These are phyloP conservation scores for Rhodamnia argentea DNA, from an alignment of 345 rosid species.

Conservation along the genomic window DNA sequence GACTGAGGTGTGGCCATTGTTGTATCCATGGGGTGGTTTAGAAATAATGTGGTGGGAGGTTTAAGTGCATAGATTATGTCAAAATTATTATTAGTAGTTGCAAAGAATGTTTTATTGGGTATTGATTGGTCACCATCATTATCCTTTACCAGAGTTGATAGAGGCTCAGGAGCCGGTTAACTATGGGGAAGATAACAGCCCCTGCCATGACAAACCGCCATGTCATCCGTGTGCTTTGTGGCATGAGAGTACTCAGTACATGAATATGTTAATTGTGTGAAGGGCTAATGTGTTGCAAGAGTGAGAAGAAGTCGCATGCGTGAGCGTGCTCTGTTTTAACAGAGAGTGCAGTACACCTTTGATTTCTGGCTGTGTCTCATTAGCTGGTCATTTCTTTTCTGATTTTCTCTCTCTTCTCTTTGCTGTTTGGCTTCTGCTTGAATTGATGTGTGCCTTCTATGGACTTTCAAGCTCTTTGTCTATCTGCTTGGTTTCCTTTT, in stretches of 20 bases:
- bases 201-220: neutral
- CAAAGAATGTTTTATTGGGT: neutral
- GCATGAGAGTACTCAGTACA: neutral
- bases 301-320: neutral
- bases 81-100: neutral
- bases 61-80: neutral
- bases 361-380: neutral
- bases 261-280: neutral
- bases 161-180: neutral
- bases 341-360: neutral
- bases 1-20: neutral
- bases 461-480: neutral
- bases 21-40: neutral
- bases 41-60: neutral
- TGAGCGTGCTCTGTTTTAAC: neutral
- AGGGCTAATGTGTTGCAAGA: neutral
- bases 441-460: neutral
- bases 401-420: neutral
- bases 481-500: neutral
- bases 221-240: neutral
- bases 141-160: neutral
- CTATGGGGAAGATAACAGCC: neutral
- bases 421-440: neutral
- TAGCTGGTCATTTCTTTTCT: neutral
- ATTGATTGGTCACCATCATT: neutral